Evolutionary conservation across 2,329 filamentous ascomycete genomes (phyloP).

Genomic region (Beauveria scarabaeidicola): DNA sequence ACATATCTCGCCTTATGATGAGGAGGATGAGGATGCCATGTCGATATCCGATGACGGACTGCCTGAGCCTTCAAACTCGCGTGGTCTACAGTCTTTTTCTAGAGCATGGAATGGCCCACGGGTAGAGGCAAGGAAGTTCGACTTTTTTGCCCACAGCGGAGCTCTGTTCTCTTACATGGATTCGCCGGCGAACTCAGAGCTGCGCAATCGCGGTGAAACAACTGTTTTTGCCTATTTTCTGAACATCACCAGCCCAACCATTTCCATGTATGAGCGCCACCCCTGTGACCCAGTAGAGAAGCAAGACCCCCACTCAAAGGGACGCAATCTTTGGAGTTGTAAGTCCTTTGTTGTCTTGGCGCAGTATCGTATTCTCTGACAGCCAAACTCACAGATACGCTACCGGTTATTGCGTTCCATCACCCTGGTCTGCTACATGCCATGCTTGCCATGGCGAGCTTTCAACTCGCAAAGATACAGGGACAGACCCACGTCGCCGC

Average conservation of each 20-base stretch:
- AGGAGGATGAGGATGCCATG: conserved; percentile 12
- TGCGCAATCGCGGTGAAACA: conserved; percentile 72
- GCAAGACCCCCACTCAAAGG: conserved; percentile 47
- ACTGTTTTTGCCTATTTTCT: conserved; percentile 89
- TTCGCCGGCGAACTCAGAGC: conserved; percentile 57
- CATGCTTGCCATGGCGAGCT: conserved; percentile 75
- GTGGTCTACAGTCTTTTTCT: neutral
- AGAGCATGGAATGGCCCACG: conserved; percentile 27
- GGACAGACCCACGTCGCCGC: conserved; percentile 67
- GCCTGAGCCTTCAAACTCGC: neutral
- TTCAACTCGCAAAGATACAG: conserved; percentile 82
- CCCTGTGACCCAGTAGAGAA: conserved; percentile 59
- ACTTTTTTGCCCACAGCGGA: conserved; percentile 37
- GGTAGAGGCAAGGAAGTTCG: conserved; percentile 34
- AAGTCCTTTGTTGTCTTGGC: conserved; percentile 21
- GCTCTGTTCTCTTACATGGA: conserved; percentile 59
- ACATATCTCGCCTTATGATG: neutral
- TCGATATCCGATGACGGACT: conserved; percentile 12
- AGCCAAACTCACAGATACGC: conserved; percentile 49
- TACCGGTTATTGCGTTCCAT: conserved; percentile 74
- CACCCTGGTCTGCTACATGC: conserved; percentile 85
- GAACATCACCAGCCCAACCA: conserved; percentile 73
- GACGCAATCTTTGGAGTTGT: conserved; percentile 60
- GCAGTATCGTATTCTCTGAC: neutral
- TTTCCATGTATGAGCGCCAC: conserved; percentile 82